A percentile compares a stretch with the other conserved stretches of the same genome.
These are phyloP conservation scores for Larix kaempferi DNA, from an alignment of 75 land plant genomes.

Conservation along the genomic window DNA sequence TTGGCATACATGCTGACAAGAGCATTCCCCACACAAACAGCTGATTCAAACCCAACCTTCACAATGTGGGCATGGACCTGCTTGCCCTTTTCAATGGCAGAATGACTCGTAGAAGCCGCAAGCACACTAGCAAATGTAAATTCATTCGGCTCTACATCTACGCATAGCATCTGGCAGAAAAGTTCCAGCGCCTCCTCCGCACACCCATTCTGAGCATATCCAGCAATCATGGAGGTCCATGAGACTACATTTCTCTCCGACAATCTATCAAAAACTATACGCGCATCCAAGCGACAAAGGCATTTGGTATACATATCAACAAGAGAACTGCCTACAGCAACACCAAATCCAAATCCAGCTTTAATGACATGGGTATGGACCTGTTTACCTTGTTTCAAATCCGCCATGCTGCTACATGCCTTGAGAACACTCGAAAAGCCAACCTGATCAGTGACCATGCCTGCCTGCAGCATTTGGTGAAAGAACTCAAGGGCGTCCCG, in stretches of 20 bases:
- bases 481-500: constrained; percentile 17
- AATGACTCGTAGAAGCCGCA: constrained; percentile 8
- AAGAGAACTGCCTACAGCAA: constrained; percentile 21
- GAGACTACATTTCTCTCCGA: constrained; percentile 15
- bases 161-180: constrained; percentile 20
- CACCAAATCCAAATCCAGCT: constrained; percentile 13
- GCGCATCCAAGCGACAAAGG: constrained; percentile 7
- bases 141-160: constrained; percentile 16
- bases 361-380: constrained; percentile 16
- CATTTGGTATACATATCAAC: constrained; percentile 29
- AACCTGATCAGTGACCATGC: constrained; percentile 7
- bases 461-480: constrained; percentile 14
- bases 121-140: constrained; percentile 14
- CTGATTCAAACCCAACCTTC: constrained; percentile 11
- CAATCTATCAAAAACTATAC: constrained; percentile 17
- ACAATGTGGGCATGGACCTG: constrained; percentile 16
- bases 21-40: constrained; percentile 13
- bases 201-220: constrained; percentile 13
- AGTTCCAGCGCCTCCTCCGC: constrained; percentile 10
- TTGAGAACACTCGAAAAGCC: constrained; percentile 15
- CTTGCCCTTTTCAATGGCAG: constrained; percentile 13
- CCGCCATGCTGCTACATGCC: constrained; percentile 9
- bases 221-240: constrained; percentile 37
- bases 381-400: constrained; percentile 7
- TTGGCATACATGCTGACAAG: constrained; percentile 25